Conservation (phyloP, 768 basidiomycete genomes). For the Agaricus sinodeliciosus region DNA sequence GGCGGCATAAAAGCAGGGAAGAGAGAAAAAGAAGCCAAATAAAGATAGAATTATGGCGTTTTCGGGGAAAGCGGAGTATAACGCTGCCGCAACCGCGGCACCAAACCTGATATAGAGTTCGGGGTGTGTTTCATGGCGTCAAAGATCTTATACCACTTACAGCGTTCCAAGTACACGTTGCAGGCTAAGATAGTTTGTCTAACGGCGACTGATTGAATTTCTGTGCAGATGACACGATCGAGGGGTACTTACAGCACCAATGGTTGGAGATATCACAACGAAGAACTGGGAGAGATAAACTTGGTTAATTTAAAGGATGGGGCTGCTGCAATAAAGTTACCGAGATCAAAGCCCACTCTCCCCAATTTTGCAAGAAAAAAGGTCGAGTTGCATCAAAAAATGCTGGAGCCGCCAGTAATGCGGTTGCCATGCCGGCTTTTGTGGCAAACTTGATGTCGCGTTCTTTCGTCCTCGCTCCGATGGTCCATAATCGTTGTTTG, state of each 20-base stretch:
- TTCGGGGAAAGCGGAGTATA: constrained; percentile 73
- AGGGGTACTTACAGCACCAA: constrained; percentile 58
- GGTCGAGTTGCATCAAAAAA: constrained; percentile 78
- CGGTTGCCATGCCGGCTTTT: constrained; percentile 80
- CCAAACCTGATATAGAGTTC: constrained; percentile 48
- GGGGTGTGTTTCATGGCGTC: constrained; percentile 8
- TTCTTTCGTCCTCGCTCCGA: constrained; percentile 59
- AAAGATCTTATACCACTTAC: constrained; percentile 34
- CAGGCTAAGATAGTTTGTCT: constrained; percentile 83
- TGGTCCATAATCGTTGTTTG: constrained; percentile 66
- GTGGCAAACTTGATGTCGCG: constrained; percentile 82
- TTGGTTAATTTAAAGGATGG: background rate
- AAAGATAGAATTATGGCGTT: constrained; percentile 67
- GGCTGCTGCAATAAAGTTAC: constrained; percentile 32
- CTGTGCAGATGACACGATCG: background rate
- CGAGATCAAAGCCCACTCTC: constrained; percentile 96
- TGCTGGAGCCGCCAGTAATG: constrained; percentile 80
- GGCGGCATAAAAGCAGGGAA: constrained; percentile 93
- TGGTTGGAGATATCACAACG: constrained; percentile 86
- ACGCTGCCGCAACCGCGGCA: constrained; percentile 63
- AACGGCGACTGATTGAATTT: constrained; percentile 12
- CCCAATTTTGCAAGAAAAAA: constrained; percentile 73
- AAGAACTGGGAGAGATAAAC: constrained; percentile 50
- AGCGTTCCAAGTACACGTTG: constrained; percentile 84
- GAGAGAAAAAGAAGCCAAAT: constrained; percentile 83